Evolutionary conservation across 169 alveolate species (phyloP).

Genomic region (Cryptosporidium ryanae): DNA sequence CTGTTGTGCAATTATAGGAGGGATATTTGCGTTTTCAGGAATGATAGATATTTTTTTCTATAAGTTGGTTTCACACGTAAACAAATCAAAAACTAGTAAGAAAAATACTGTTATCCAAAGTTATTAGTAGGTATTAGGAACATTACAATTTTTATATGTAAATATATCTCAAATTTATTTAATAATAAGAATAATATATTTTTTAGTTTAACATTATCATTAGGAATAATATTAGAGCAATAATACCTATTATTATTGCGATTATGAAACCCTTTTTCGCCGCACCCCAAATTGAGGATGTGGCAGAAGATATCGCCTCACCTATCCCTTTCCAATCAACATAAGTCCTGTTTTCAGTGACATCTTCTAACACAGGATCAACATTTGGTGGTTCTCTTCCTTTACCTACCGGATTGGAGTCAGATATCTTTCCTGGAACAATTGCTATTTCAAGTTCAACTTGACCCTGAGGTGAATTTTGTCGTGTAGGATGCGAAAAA

Average conservation of each 20-base stretch:
- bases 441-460: conserved; percentile 88
- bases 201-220: conserved; percentile 50
- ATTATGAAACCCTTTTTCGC: conserved; percentile 64
- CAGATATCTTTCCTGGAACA: conserved; percentile 86
- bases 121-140: not conserved
- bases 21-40: conserved; percentile 73
- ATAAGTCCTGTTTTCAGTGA: conserved; percentile 88
- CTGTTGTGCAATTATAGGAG: conserved; percentile 73
- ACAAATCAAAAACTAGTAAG: conserved; percentile 16
- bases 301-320: conserved; percentile 84
- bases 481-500: conserved; percentile 82
- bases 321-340: conserved; percentile 90
- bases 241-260: conserved; percentile 54
- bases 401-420: conserved; percentile 88
- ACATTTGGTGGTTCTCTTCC: conserved; percentile 92
- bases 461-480: conserved; percentile 84
- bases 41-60: conserved; percentile 63
- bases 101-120: conserved; percentile 22
- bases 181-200: not conserved
- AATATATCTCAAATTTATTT: not conserved
- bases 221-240: conserved; percentile 56
- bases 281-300: conserved; percentile 81
- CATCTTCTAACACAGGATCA: conserved; percentile 88
- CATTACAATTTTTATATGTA: not conserved
- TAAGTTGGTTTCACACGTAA: conserved; percentile 11